Conservation (phyloP, 345 rosid genomes). For the Sisymbrium altissimum region DNA sequence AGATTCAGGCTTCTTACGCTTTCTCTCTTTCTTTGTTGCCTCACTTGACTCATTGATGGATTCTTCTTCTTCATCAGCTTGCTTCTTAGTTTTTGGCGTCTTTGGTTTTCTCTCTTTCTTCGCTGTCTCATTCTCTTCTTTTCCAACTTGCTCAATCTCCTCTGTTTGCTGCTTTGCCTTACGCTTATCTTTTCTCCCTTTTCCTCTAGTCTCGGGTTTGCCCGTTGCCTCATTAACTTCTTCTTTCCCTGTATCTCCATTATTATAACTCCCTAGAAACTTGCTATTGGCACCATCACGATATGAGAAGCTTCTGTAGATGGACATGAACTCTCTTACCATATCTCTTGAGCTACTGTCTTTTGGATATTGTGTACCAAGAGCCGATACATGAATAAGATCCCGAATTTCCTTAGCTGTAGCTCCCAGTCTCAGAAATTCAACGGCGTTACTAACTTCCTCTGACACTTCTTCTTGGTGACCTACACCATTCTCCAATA, state of each 20-base stretch:
- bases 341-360: conserved; percentile 36
- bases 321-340: conserved; percentile 54
- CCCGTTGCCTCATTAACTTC: conserved; percentile 25
- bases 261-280: conserved; percentile 37
- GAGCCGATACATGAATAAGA: conserved; percentile 50
- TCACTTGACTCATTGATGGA: conserved; percentile 23
- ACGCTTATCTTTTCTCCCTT: conserved; percentile 1
- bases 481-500: conserved; percentile 25
- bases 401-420: conserved; percentile 48
- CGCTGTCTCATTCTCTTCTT: conserved; percentile 25
- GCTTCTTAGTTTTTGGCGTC: not conserved
- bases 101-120: conserved; percentile 12
- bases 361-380: conserved; percentile 38
- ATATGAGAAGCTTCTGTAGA: conserved; percentile 59
- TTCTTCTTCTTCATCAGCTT: not conserved
- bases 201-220: conserved; percentile 5
- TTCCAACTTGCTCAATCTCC: conserved; percentile 11
- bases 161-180: conserved; percentile 7
- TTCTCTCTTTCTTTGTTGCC: not conserved
- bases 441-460: conserved; percentile 26
- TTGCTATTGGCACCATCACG: conserved; percentile 36
- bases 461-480: conserved; percentile 34
- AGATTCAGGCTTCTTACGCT: not conserved
- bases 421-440: conserved; percentile 42
- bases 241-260: conserved; percentile 14